Percentiles rank a stretch among this genome's conserved stretches.
Evolutionary conservation across 345 rosid species (phyloP).

Genomic region (Eutrema heterophyllum): DNA sequence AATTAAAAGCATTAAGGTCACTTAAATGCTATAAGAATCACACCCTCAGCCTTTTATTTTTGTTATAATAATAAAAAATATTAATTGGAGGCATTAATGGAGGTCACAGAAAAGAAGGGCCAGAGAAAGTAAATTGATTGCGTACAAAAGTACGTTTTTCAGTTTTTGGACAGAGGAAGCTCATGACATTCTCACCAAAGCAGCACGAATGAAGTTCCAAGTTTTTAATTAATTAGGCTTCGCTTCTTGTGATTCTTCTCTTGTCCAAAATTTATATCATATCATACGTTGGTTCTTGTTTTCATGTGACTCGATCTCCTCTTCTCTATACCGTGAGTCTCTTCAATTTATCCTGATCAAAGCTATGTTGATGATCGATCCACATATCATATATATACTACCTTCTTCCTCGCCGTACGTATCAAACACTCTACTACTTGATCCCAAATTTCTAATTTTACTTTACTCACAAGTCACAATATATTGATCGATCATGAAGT

Average conservation of each 20-base stretch:
- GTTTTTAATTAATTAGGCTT: constrained; percentile 19
- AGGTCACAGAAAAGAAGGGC: constrained; percentile 30
- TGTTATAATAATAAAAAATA: neutral
- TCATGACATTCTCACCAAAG: constrained; percentile 29
- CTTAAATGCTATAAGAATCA: too few relatives aligned
- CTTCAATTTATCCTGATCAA: constrained; percentile 47
- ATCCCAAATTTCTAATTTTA: neutral
- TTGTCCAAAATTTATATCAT: constrained; percentile 12
- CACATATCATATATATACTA: constrained; percentile 10
- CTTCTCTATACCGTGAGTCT: constrained; percentile 59
- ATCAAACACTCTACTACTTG: neutral
- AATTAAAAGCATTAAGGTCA: too few relatives aligned
- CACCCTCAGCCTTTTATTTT: neutral
- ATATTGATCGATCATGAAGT: constrained; percentile 3
- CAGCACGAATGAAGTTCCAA: constrained; percentile 25
- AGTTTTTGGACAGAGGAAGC: constrained; percentile 27
- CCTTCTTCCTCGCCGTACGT: constrained; percentile 21
- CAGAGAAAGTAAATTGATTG: constrained; percentile 18
- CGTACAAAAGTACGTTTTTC: constrained; percentile 23
- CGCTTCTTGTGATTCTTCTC: constrained; percentile 15
- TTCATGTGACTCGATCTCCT: constrained; percentile 51
- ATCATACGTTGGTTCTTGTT: constrained; percentile 25
- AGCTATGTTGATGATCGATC: constrained; percentile 22
- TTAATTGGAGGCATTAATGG: constrained; percentile 23
- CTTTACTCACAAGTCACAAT: neutral